Evolutionary conservation across 2,329 filamentous ascomycete genomes (phyloP), one percentile per base, ranked within the genome.

Genomic region (Nigrospora osmanthi): DNA sequence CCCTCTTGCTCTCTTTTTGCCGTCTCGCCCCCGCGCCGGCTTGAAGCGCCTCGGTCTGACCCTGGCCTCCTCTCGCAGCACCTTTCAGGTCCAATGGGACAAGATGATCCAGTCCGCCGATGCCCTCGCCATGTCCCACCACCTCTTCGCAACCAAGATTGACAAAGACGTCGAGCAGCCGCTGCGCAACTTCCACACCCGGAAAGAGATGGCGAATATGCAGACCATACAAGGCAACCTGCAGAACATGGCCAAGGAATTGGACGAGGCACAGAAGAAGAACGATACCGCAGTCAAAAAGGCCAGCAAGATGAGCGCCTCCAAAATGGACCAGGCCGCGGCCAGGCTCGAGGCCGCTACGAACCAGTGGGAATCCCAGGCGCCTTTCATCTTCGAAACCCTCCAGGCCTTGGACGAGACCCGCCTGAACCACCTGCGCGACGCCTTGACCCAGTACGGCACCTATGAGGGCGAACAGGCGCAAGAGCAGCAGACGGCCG

Each of bases 371-470:
- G 84, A 95, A 45, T 89, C 89, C 1, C 89, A 95, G 63, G 89
- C 93, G 13, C 93, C 93, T 1, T 97, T 88, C 65, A 85, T 96
- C 49, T 96, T 95, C 59, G 93, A 98, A 66, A 86, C 84, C 49
- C 78, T 98, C 23, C 93, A 98, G 63, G 85, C 87, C 6, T 72
- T 94, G 31, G 93, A 98, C 60, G 93, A 98, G 69, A 83, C 80
- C 55, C 81, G 93, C 45, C 72, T 94, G 53, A 95, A 96, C 63
- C 85, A 94, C 58, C 73, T 98, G 47, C 85, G 91, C 49, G 91
- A 97, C 64, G 79, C 87, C 35, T 76, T 98, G 48, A 97, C 93
- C 1, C 90, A 96, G 58, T 86, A 91, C 56, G 84, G 95, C 64
- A 98, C 93, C 0, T 85, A 95, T 60, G 91, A 97, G 63, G 80